Base-by-base conservation (phyloP, 352 stramenopile species). In the Phytophthora crassamura region DNA sequence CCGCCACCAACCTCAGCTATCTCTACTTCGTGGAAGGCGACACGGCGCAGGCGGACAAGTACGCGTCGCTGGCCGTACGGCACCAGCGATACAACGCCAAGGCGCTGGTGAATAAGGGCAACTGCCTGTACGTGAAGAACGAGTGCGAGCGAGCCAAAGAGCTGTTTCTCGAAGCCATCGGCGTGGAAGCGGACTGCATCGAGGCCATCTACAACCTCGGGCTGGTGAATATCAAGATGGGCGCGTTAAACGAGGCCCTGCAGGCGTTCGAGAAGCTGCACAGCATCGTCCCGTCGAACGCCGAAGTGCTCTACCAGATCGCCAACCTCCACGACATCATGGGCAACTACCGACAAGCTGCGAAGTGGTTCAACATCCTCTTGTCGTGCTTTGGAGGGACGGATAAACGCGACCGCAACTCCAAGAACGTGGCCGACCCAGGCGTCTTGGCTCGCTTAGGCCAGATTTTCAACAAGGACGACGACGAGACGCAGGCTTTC, bases 201-300 rank as follows among this genome's bases (percentile, higher is more conserved):
- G 93, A 98, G 70, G 95, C 97, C 9, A 98, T 99, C 48, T 99
- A 98, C 78, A 99, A 99, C 61, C 86, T 99, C 11, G 97, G 97
- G 0, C 69, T 93, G 11, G 88, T 93, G 40, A 94, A 94, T 59
- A 93, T 92, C 58, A 90, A 95, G 67, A 93, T 97, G 77, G 87
- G 86, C 10, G 80, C 96, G 16, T 64, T 94, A 28, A 81, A 93
- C 34, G 95, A 99, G 62, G 92, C 96, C 30, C 86, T 98, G 1
- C 88, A 98, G 60, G 96, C 93, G 15, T 99, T 99, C 75, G 95
- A 99, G 64, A 98, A 99, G 73, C 81, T 99, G 15, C 93, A 99
- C 71, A 98, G 82, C 59, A 97, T 99, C 54, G 90, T 98, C 14
- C 95, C 97, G 2, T 95, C 92, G 56, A 93, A 95, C 62, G 72